Evolutionary conservation across 2,329 filamentous ascomycete species (phyloP), one percentile per base, ranked within the genome.

Genomic region (Aureobasidium vineae): DNA sequence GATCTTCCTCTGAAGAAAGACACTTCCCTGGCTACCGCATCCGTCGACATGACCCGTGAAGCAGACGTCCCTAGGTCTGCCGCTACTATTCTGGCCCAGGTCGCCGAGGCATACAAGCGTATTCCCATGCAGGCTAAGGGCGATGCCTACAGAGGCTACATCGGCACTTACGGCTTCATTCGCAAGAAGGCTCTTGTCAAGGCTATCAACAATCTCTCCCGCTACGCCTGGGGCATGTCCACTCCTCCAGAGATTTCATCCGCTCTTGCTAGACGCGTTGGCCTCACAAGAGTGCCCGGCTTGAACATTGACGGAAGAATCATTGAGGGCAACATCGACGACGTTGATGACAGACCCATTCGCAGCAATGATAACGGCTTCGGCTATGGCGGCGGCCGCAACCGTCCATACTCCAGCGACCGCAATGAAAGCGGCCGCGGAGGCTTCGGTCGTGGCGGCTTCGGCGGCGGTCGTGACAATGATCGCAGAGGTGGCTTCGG

Each of bases 1-100:
- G 82, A 82, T 4, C 80, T 92, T 16, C 88, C 88, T 16, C 81
- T 92, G 70, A 77, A 86, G 72, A 80, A 81, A 7, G 84, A 86
- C 70, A 73, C 76, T 5, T 78, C 78, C 0, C 75, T 91, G 1
- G 76, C 82, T 66, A 79, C 80, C 36, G 82, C 88, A 1, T 71
- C 75, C 4, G 70, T 82, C 33, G 81, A 84, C 68, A 76, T 84
- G 75, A 77, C 77, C 49, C 66, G 53, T 33, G 71, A 75, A 45
- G 73, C 70, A 11, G 74, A 80, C 21, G 74, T 82, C 26, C 81
- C 82, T 3, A 73, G 75, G 43, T 69, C 74, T 3, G 76, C 78
- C 5, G 79, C 77, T 7, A 73, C 75, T n/a, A 77, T 81, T 6
- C 81, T 90, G 56, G 69, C 68, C 59, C 75, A 73, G 73, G 71